phyloP scores from a whole-genome alignment of 768 basidiomycete genomes.

The Dendrothele bispora region DNA sequence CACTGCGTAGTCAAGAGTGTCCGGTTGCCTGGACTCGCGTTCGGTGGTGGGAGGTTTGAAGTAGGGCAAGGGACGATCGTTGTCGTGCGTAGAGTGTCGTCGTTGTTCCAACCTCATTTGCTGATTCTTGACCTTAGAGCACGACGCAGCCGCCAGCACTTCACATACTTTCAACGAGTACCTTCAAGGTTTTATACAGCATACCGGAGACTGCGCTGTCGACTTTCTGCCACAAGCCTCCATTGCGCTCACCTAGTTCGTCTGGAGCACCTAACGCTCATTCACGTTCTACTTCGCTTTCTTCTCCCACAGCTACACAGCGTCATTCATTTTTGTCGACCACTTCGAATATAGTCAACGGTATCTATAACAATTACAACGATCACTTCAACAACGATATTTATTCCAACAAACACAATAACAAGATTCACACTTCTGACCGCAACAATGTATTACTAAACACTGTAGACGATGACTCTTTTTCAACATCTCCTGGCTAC shows the following conservation, averaged over 20 bases:
- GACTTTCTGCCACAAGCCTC: constrained; percentile 38
- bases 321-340: constrained; percentile 9
- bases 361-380: constrained; percentile 14
- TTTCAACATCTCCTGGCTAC: neutral
- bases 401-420: constrained; percentile 15
- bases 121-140: constrained; percentile 37
- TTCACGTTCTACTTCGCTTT: constrained; percentile 8
- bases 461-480: constrained; percentile 7
- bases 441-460: constrained; percentile 37
- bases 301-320: constrained; percentile 8
- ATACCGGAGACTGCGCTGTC: constrained; percentile 48
- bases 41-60: constrained; percentile 33
- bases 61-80: constrained; percentile 51
- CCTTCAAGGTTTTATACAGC: constrained; percentile 50
- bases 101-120: neutral
- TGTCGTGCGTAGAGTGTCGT: constrained; percentile 46
- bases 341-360: constrained; percentile 12
- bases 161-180: constrained; percentile 55
- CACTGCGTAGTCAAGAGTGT: constrained; percentile 54
- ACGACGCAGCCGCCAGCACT: constrained; percentile 55
- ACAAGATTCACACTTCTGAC: constrained; percentile 8
- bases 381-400: constrained; percentile 15
- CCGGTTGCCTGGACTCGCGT: constrained; percentile 38
- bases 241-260: too few relatives aligned
- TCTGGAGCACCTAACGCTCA: too few relatives aligned